Evolutionary conservation across 2,329 filamentous ascomycete genomes (phyloP).

Genomic region (Aschersonia sp.): DNA sequence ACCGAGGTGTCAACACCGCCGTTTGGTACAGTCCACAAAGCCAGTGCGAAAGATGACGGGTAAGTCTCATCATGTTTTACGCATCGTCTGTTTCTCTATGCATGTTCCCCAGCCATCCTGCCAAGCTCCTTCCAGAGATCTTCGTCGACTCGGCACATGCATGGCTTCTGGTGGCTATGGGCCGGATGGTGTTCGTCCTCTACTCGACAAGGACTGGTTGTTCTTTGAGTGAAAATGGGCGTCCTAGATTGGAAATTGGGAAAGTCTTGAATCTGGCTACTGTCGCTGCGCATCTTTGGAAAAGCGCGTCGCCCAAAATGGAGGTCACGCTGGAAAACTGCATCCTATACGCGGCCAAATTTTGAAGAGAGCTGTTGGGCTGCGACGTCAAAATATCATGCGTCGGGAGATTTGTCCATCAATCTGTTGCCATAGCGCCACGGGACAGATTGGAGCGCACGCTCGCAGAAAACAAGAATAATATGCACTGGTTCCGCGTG

Average conservation of each 20-base stretch:
- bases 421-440: neutral
- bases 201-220: too few species aligned
- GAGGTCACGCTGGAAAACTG: neutral
- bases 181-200: too few species aligned
- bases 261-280: neutral
- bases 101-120: neutral
- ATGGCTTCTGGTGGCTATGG: too few species aligned
- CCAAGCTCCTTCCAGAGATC: too few species aligned
- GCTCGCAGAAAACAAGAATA: neutral
- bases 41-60: constrained; percentile 46
- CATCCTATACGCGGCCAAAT: neutral
- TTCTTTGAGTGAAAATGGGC: too few species aligned
- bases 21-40: constrained; percentile 29
- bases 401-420: neutral
- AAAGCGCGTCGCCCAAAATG: neutral
- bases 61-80: constrained; percentile 14
- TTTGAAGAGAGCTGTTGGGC: neutral
- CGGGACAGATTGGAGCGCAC: neutral
- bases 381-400: neutral
- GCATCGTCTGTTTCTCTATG: neutral
- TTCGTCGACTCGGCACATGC: too few species aligned
- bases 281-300: neutral
- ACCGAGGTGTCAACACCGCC: constrained; percentile 16
- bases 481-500: neutral
- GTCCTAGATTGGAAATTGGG: too few species aligned